Percentiles rank a stretch among this genome's conserved stretches.
Evolutionary conservation across 331 rosid species (phyloP).

Genomic region (Acacia pycnantha): DNA sequence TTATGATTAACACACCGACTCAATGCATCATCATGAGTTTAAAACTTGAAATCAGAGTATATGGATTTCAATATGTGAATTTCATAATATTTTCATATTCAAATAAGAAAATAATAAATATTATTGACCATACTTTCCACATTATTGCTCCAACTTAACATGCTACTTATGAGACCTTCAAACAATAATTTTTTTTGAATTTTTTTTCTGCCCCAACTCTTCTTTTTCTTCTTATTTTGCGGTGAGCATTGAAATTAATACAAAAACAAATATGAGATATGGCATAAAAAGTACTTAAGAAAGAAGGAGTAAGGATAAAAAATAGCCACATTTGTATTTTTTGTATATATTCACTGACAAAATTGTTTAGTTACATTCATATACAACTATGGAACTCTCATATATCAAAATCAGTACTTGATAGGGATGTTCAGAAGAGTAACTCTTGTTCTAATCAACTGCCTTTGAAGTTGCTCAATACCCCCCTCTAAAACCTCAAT

Average conservation of each 20-base stretch:
- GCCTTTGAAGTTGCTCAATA: conserved; percentile 35
- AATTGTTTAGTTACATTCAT: conserved; percentile 13
- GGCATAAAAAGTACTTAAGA: background rate
- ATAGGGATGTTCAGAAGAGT: conserved; percentile 46
- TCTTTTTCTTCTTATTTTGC: background rate
- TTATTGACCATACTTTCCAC: conserved; percentile 15
- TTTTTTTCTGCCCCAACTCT: background rate
- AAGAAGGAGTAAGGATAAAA: background rate
- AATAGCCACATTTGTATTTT: background rate
- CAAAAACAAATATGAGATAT: background rate
- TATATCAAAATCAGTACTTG: background rate
- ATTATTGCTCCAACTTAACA: background rate
- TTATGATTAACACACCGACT: conserved; percentile 16
- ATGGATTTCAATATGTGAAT: background rate
- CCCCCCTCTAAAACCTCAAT: conserved; percentile 35
- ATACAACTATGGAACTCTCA: conserved; percentile 8
- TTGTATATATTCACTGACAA: conserved; percentile 3
- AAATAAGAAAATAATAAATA: background rate
- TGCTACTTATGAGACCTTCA: background rate
- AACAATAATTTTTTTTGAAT: background rate
- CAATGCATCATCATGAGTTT: conserved; percentile 23
- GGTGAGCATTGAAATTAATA: background rate
- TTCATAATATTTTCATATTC: background rate
- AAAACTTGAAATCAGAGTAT: conserved; percentile 6
- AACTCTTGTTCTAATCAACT: conserved; percentile 39